Evolutionary conservation across 1,284 basidiomycete genomes (phyloP), one percentile per base, ranked within the genome.

Genomic region (Rhodotorula mucilaginosa): DNA sequence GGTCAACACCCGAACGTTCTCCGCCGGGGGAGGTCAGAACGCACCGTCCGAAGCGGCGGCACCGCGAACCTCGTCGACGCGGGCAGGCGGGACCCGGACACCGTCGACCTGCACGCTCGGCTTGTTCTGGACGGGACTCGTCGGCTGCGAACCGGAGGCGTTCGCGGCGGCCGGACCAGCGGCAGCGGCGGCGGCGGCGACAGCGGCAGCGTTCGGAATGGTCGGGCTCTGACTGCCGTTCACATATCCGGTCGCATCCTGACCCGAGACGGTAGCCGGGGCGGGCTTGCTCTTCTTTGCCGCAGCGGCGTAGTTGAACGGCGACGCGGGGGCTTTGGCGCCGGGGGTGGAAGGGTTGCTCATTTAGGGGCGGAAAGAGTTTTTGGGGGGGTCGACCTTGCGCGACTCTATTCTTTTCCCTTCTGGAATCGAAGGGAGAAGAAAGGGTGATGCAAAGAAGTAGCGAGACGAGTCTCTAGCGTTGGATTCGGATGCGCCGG

Each of bases 241-340:
- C 19, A 70, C 58, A 54, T 69, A 56, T 21, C 72, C 70, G 48
- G 73, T 69, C 23, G 68, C 76, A 60, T 75, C 76, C 65, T 75
- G 73, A 21, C 72, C 71, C 61, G 70, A 72, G 54, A 74, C 65
- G 34, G 73, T 70, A 23, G 72, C 70, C n/a, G 77, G 74, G n/a
- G 75, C 74, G 29, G 77, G 72, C 66, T 77, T 75, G 60, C 70
- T 64, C 70, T 75, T 75, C 26, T 67, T 64, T n/a, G 71, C 73
- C 16, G 72, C 73, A n/a, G 72, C 72, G 60, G 72, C 74, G 63
- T 74, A 72, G 67, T 74, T 74, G 70, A 72, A 74, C 29, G 73
- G 61, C 12, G 71, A 58, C 47, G 58, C 60, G 62, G 65, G 4
- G 48, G 64, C 64, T 67, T 68, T 68, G 64, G 64, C 39, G 61